Conservation (phyloP, 163 green algal species). For the Chlorella variabilis region DNA sequence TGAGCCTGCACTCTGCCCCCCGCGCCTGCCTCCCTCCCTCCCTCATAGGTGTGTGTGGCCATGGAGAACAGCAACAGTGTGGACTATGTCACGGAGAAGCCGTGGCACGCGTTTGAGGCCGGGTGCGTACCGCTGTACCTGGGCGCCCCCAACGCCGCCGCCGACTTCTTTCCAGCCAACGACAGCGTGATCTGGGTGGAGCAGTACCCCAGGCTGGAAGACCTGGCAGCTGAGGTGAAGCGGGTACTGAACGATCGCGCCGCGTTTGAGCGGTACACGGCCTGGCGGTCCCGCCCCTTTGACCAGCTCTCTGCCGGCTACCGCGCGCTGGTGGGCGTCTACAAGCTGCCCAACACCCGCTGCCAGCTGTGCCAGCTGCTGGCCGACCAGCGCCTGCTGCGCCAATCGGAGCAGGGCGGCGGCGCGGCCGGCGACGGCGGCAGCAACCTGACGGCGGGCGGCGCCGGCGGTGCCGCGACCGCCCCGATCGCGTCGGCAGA, state of each 20-base stretch:
- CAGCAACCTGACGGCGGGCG: not conserved
- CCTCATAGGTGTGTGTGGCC: not conserved
- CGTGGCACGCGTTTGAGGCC: not conserved
- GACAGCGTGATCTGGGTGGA: not conserved
- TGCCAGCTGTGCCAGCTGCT: constrained; percentile 22
- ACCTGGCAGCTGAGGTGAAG: not conserved
- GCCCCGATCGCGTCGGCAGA: too few species aligned
- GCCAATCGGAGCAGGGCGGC: not conserved
- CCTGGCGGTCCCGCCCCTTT: constrained; percentile 1
- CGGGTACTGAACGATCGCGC: not conserved
- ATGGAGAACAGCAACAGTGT: not conserved
- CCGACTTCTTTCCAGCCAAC: not conserved
- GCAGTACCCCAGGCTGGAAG: not conserved
- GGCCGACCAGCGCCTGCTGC: not conserved
- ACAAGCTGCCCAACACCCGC: not conserved
- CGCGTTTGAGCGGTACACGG: not conserved
- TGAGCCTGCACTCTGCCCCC: too few species aligned
- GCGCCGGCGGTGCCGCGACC: too few species aligned
- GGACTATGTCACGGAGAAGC: constrained; percentile 13
- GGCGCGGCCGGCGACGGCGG: not conserved
- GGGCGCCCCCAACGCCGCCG: not conserved
- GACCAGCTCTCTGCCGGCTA: not conserved
- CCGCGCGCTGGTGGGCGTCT: not conserved
- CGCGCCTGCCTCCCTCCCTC: too few species aligned
- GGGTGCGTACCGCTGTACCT: constrained; percentile 4